phyloP scores from a whole-genome alignment of 2,329 filamentous ascomycete species.

The Hysterium pulicare region DNA sequence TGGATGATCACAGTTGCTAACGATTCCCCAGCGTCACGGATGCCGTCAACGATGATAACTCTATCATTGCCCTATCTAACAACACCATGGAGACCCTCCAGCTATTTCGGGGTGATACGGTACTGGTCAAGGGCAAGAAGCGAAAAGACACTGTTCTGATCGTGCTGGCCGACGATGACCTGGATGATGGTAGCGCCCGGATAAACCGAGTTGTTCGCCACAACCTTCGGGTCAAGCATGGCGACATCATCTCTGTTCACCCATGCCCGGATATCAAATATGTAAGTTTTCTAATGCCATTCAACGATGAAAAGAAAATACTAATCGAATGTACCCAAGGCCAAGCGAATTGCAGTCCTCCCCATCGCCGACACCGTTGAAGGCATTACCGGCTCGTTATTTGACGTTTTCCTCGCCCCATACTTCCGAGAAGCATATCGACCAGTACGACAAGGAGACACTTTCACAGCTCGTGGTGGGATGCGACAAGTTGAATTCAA shows the following conservation, averaged over 20 bases:
- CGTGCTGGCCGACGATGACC: constrained; percentile 93
- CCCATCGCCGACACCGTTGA: constrained; percentile 98
- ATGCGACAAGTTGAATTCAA: constrained; percentile 99
- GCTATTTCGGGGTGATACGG: constrained; percentile 97
- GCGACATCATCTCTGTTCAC: constrained; percentile 95
- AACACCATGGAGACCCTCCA: constrained; percentile 98
- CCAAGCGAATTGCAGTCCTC: constrained; percentile 97
- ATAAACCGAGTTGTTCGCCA: constrained; percentile 99
- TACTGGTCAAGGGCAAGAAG: constrained; percentile 99
- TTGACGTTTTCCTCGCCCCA: constrained; percentile 97
- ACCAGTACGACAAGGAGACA: constrained; percentile 92
- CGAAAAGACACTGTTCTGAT: constrained; percentile 98
- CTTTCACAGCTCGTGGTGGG: constrained; percentile 94
- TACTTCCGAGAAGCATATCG: constrained; percentile 99
- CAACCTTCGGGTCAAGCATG: constrained; percentile 97
- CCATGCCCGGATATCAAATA: constrained; percentile 99
- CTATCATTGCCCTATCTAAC: constrained; percentile 95
- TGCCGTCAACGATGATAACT: constrained; percentile 99
- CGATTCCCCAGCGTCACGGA: constrained; percentile 77
- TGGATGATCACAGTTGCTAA: constrained; percentile 24
- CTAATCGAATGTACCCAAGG: constrained; percentile 52
- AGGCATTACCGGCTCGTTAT: constrained; percentile 93
- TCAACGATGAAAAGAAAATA: no score
- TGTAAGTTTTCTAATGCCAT: constrained; percentile 56
- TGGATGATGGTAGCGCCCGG: constrained; percentile 93